These are phyloP conservation scores for Xylariaceae sp. DNA, from an alignment of 2,329 filamentous ascomycete species.

Conservation along the genomic window DNA sequence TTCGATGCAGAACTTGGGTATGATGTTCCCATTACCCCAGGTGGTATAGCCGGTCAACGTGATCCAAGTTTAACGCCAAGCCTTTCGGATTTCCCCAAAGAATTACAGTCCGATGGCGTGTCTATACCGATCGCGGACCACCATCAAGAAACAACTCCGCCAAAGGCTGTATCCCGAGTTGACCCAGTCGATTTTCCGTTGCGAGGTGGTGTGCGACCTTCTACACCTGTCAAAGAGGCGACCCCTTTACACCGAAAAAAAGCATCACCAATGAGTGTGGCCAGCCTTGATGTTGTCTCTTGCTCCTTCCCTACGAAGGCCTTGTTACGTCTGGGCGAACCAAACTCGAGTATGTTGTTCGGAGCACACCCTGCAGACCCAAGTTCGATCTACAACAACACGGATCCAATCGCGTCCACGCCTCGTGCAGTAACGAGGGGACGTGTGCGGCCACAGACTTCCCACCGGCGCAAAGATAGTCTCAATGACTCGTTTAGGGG, in stretches of 20 bases:
- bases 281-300: slow-evolving; percentile 56
- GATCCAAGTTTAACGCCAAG: slow-evolving; percentile 51
- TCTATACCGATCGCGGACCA: slow-evolving; percentile 27
- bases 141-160: slow-evolving; percentile 38
- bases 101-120: slow-evolving; percentile 43
- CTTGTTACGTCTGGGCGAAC: slow-evolving; percentile 35
- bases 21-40: slow-evolving; percentile 66
- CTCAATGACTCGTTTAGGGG: slow-evolving; percentile 80
- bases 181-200: slow-evolving; percentile 46
- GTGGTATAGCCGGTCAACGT: slow-evolving; percentile 62
- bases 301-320: slow-evolving; percentile 58
- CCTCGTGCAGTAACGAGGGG: slow-evolving; percentile 55
- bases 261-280: slow-evolving; percentile 52
- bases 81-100: slow-evolving; percentile 46
- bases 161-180: slow-evolving; percentile 42
- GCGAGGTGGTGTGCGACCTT: slow-evolving; percentile 39
- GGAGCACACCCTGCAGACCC: slow-evolving; percentile 54
- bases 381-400: slow-evolving; percentile 42
- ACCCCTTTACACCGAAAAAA: slow-evolving; percentile 34
- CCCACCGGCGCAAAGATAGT: slow-evolving; percentile 81
- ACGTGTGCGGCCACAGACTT: slow-evolving; percentile 49
- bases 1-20: slow-evolving; percentile 56
- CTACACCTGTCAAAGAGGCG: slow-evolving; percentile 41
- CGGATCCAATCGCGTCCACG: slow-evolving; percentile 52
- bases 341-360: slow-evolving; percentile 39